Percentiles rank a stretch among this genome's conserved stretches.
Conservation (phyloP, 148 eudicot genomes). For the Pharnaceum exiguum region DNA sequence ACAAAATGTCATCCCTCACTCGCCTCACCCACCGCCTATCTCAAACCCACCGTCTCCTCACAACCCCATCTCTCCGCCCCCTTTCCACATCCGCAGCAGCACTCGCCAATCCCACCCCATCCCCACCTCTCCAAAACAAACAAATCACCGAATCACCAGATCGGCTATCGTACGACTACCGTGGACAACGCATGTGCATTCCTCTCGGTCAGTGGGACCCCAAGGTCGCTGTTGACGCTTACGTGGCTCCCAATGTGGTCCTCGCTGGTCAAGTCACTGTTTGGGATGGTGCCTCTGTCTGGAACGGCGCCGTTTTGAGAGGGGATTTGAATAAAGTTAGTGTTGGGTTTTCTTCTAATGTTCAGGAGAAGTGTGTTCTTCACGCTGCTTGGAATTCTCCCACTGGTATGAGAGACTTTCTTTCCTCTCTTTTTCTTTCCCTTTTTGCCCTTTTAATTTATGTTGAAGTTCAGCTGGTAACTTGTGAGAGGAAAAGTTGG, state of each 20-base stretch:
- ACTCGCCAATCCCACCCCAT: constrained; percentile 17
- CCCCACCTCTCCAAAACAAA: constrained; percentile 28
- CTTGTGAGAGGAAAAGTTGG: no score
- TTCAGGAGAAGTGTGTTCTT: constrained; percentile 86
- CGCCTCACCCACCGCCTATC: no score
- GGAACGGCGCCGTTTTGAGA: constrained; percentile 84
- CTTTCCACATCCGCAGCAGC: constrained; percentile 23
- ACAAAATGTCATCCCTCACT: no score
- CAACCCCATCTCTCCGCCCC: constrained; percentile 6
- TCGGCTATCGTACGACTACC: constrained; percentile 94
- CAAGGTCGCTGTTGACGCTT: constrained; percentile 95
- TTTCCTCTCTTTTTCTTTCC: neutral
- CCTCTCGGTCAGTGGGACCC: constrained; percentile 97
- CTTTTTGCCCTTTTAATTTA: constrained; percentile 1
- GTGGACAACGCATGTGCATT: constrained; percentile 73
- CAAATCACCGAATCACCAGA: constrained; percentile 54
- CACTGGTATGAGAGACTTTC: constrained; percentile 48
- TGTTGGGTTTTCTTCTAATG: constrained; percentile 82
- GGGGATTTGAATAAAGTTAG: constrained; percentile 91
- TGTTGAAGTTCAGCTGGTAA: no score
- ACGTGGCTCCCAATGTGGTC: constrained; percentile 93
- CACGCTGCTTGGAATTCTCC: constrained; percentile 98
- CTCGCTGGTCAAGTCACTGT: constrained; percentile 97
- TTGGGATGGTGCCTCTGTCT: constrained; percentile 86
- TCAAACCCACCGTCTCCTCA: neutral